Conservation (phyloP, 2,329 filamentous ascomycete genomes). For the Aphanocladium album region DNA sequence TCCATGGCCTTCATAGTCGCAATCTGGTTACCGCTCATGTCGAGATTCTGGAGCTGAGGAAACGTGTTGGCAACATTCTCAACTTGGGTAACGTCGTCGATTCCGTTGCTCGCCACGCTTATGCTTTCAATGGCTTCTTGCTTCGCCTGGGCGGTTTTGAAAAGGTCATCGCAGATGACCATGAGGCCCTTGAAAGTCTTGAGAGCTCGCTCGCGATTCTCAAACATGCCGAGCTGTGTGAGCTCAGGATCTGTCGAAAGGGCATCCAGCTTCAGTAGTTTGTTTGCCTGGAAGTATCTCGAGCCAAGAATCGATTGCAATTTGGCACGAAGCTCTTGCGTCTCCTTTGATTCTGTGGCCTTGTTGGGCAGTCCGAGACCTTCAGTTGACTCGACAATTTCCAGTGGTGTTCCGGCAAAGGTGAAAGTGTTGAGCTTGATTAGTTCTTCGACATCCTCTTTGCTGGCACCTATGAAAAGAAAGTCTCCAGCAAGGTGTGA, state of each 20-base stretch:
- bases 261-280: constrained; percentile 77
- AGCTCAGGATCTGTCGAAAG: constrained; percentile 70
- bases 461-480: constrained; percentile 61
- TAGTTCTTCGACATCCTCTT: constrained; percentile 59
- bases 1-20: constrained; percentile 61
- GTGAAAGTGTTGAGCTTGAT: constrained; percentile 62
- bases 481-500: constrained; percentile 64
- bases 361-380: constrained; percentile 28
- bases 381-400: constrained; percentile 47
- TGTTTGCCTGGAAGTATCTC: constrained; percentile 66
- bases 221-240: constrained; percentile 69
- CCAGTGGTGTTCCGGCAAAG: constrained; percentile 62
- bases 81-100: constrained; percentile 67
- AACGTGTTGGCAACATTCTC: constrained; percentile 73
- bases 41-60: constrained; percentile 80
- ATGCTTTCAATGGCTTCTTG: constrained; percentile 76
- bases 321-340: constrained; percentile 60
- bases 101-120: constrained; percentile 73
- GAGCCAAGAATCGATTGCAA: constrained; percentile 66
- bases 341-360: constrained; percentile 44
- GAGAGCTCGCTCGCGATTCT: constrained; percentile 61
- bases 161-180: constrained; percentile 74
- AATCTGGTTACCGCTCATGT: constrained; percentile 81
- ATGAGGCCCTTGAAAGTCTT: constrained; percentile 94
- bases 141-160: constrained; percentile 67